A percentile compares a stretch with the other conserved stretches of the same genome.
These are phyloP conservation scores for Stenocarpella maydis DNA, from an alignment of 2,329 filamentous ascomycete genomes.

Conservation along the genomic window DNA sequence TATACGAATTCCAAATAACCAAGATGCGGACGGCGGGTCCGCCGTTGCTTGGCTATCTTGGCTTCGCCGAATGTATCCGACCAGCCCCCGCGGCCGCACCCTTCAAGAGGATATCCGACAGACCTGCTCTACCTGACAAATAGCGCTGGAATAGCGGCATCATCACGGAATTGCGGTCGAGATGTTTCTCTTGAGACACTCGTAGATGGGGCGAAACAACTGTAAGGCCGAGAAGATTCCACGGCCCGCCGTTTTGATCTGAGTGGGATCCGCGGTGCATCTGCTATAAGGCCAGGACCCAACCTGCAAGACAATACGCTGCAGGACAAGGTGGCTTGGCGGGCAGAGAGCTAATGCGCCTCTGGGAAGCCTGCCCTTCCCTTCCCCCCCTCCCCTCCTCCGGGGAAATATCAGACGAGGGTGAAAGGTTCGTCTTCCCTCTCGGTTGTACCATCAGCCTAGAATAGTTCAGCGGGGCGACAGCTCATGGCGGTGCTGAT, in stretches of 20 bases:
- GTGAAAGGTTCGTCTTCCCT: neutral
- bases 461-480: neutral
- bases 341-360: conserved; percentile 22
- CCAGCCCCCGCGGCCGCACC: neutral
- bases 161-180: conserved; percentile 8
- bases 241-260: conserved; percentile 15
- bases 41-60: conserved; percentile 3
- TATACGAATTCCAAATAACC: conserved; percentile 32
- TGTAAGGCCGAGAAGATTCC: neutral
- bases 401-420: conserved; percentile 16
- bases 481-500: neutral
- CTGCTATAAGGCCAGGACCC: conserved; percentile 9
- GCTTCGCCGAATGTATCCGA: neutral
- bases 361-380: neutral
- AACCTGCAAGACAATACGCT: neutral
- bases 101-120: neutral
- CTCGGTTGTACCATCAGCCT: neutral
- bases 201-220: conserved; percentile 2
- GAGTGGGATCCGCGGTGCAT: conserved; percentile 15
- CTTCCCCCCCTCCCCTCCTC: neutral
- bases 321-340: conserved; percentile 13
- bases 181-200: conserved; percentile 5
- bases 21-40: neutral
- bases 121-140: neutral
- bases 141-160: neutral